Evolutionary conservation across 1,139 yeast genomes (phyloP), one percentile per base, ranked within the genome.

Genomic region (Taphrina wiesneri): DNA sequence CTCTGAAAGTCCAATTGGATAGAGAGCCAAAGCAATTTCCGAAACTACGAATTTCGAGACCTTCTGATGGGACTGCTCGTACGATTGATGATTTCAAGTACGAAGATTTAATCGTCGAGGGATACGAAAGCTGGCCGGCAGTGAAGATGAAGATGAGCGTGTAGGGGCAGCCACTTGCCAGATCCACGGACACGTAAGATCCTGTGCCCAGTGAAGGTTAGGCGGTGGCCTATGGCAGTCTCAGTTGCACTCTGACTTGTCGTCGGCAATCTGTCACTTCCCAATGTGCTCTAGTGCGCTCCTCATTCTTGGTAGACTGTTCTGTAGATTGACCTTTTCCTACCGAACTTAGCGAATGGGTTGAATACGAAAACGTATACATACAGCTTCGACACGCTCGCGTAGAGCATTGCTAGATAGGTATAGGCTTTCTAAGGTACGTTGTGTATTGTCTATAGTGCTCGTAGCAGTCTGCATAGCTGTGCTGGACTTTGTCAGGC

Each of bases 71-170:
- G 19, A 85, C 92, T 23, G 81, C 80, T 26, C 64, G 64, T 6
- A 77, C 82, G 68, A 93, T 93, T 68, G 98, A 92, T 75, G 97
- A 90, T 73, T 93, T 93, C 79, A 84, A 80, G 71, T 88, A 80
- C 72, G 97, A 91, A 68, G 99, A 93, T 76, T 91, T 93, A 73
- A 87, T 86, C 72, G 85, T 93, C 54, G 79, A 80, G 1, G 90
- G 85, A 65, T 93, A 93, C 75, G 81, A 88, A 67, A 97, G 97
- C 1, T 86, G 90, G 74, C 83, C 85, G 3, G 85, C 86, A 68
- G 92, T 93, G 71, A 90, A 88, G 72, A 93, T 93, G 99, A 83
- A 90, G 77, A 83, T 86, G 87, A 82, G 87, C 70, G 86, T 85
- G 67, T 80, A 74, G n/a, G n/a, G n/a, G n/a, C n/a, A n/a, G n/a